These are phyloP conservation scores for Cytospora piceae DNA, from an alignment of 2,329 filamentous ascomycete species.

Conservation along the genomic window DNA sequence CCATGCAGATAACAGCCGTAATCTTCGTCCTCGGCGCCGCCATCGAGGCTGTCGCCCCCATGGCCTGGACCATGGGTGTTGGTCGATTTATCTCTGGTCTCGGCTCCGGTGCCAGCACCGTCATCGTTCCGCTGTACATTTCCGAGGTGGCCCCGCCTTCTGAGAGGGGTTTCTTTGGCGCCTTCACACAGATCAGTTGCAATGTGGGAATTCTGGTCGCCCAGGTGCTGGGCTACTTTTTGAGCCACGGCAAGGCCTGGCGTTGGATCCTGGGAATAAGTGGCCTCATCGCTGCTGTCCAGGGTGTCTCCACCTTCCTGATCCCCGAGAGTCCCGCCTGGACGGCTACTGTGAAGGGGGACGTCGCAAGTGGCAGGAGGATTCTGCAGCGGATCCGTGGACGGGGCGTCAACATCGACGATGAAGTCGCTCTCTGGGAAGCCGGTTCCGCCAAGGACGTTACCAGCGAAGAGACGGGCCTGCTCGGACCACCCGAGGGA, in stretches of 20 bases:
- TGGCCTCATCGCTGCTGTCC: slow-evolving; percentile 66
- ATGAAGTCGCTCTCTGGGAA: slow-evolving; percentile 71
- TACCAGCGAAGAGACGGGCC: slow-evolving; percentile 74
- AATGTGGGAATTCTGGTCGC: slow-evolving; percentile 87
- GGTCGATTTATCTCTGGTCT: slow-evolving; percentile 82
- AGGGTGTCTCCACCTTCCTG: slow-evolving; percentile 72
- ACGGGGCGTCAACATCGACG: slow-evolving; percentile 66
- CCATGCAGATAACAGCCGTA: slow-evolving; percentile 77
- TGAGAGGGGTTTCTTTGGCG: slow-evolving; percentile 77
- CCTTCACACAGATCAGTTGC: slow-evolving; percentile 90
- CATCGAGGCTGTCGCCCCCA: slow-evolving; percentile 72
- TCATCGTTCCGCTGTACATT: slow-evolving; percentile 93
- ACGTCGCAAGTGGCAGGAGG: slow-evolving; percentile 62
- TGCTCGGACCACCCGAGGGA: slow-evolving; percentile 52
- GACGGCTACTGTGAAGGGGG: slow-evolving; percentile 70
- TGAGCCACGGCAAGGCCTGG: slow-evolving; percentile 82
- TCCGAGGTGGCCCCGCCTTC: slow-evolving; percentile 82
- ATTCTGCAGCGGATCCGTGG: slow-evolving; percentile 79
- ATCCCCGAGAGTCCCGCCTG: slow-evolving; percentile 88
- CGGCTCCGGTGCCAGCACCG: slow-evolving; percentile 85
- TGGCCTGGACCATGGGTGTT: slow-evolving; percentile 68
- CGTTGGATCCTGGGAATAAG: slow-evolving; percentile 79
- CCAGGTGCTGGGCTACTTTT: slow-evolving; percentile 83
- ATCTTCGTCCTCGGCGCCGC: slow-evolving; percentile 78
- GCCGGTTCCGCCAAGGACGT: slow-evolving; percentile 58